phyloP scores from a whole-genome alignment of 139 green algal genomes.

The Zygnema circumcarinatum region DNA sequence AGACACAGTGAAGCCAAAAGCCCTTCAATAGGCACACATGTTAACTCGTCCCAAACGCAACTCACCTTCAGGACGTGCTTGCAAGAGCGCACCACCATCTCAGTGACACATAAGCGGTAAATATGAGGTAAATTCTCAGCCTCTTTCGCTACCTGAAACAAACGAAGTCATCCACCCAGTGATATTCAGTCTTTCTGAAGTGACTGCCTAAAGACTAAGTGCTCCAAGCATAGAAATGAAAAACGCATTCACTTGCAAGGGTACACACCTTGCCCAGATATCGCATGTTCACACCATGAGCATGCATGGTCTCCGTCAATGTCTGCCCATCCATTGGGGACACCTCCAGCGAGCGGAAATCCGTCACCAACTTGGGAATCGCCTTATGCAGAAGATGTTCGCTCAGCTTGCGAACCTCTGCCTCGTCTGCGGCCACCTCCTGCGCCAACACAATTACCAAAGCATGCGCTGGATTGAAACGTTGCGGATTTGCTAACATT shows the following conservation, averaged over 20 bases:
- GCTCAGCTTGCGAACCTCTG: conserved; percentile 41
- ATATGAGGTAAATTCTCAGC: conserved; percentile 47
- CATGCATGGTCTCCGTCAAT: conserved; percentile 60
- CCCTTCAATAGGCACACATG: too few species aligned
- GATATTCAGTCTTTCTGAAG: too few species aligned
- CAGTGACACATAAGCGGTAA: conserved; percentile 44
- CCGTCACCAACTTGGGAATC: conserved; percentile 51
- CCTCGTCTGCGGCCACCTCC: conserved; percentile 52
- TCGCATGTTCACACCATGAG: conserved; percentile 61
- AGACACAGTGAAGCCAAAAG: too few species aligned
- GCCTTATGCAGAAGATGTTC: conserved; percentile 28
- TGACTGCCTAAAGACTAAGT: too few species aligned
- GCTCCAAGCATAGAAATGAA: too few species aligned
- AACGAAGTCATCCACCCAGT: neutral
- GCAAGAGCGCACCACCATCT: conserved; percentile 54
- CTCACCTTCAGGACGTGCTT: conserved; percentile 62
- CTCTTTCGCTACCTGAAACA: conserved; percentile 13
- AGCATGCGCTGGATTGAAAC: neutral
- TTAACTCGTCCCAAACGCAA: too few species aligned
- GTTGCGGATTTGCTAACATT: neutral
- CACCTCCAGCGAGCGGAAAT: conserved; percentile 54
- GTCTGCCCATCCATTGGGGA: conserved; percentile 61
- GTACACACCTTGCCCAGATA: conserved; percentile 62
- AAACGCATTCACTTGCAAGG: neutral
- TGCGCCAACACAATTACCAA: conserved; percentile 19